These are phyloP conservation scores for Cucurbita moschata DNA, from an alignment of 306 rosid species.

Conservation along the genomic window DNA sequence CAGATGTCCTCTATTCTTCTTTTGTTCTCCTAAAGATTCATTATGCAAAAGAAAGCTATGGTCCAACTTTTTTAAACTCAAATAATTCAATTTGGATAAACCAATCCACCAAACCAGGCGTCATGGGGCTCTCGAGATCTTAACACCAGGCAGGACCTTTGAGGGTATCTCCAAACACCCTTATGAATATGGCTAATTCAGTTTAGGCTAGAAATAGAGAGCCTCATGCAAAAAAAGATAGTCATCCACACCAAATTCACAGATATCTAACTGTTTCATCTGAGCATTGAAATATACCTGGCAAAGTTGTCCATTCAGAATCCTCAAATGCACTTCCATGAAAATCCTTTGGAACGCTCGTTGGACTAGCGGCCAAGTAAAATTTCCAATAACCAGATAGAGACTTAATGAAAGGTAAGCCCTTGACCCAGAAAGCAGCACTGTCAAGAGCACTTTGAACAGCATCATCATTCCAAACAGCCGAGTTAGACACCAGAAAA, in stretches of 20 bases:
- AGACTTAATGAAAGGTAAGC: constrained; percentile 66
- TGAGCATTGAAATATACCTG: constrained; percentile 31
- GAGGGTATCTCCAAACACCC: background rate
- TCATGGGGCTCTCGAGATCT: no score
- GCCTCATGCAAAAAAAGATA: background rate
- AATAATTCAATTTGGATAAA: background rate
- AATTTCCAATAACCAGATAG: constrained; percentile 89
- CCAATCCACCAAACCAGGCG: background rate
- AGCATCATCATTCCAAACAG: constrained; percentile 83
- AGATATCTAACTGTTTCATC: background rate
- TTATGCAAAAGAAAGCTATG: background rate
- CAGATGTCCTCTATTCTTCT: background rate
- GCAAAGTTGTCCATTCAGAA: constrained; percentile 57
- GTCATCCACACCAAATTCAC: background rate
- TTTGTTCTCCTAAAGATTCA: background rate
- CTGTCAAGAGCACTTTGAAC: constrained; percentile 59
- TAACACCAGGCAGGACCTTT: background rate
- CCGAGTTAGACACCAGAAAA: constrained; percentile 47
- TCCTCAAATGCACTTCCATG: constrained; percentile 43
- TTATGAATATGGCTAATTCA: background rate
- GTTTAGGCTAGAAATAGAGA: background rate
- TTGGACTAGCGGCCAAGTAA: constrained; percentile 58
- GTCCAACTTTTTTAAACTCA: background rate
- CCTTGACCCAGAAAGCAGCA: constrained; percentile 73
- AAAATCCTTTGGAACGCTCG: constrained; percentile 46